Conservation (phyloP, 495 filamentous ascomycete genomes). For the Collariella sp. region DNA sequence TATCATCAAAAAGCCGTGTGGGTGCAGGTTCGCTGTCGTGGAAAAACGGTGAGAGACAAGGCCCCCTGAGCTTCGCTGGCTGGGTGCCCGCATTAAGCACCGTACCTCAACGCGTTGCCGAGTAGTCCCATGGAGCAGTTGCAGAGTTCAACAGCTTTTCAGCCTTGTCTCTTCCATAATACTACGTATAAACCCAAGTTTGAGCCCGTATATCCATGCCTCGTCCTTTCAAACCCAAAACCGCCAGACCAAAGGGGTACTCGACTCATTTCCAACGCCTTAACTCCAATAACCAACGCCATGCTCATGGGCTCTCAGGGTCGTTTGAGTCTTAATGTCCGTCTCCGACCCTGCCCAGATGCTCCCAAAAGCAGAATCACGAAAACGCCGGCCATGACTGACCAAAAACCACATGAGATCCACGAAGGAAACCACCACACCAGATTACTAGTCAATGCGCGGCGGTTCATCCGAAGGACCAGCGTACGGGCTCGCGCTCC, state of each 20-base stretch:
- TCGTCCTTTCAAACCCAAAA: background rate
- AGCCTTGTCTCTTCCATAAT: background rate
- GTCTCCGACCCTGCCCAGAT: background rate
- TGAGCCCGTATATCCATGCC: background rate
- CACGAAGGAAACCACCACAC: background rate
- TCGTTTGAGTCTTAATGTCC: background rate
- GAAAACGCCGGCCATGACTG: background rate
- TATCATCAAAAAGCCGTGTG: no score
- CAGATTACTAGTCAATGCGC: slow-evolving; percentile 25
- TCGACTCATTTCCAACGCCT: background rate
- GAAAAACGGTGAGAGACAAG: no score
- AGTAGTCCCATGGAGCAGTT: no score
- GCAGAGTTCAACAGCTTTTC: background rate
- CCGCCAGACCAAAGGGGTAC: background rate
- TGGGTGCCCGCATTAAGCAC: background rate
- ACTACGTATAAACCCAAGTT: background rate
- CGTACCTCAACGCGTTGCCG: background rate
- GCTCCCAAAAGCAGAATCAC: background rate
- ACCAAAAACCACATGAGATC: background rate
- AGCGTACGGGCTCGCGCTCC: slow-evolving; percentile 30
- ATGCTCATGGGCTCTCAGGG: background rate
- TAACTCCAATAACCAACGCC: background rate
- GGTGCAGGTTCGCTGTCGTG: no score
- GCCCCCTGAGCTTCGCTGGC: background rate
- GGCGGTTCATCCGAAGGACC: slow-evolving; percentile 26